Evolutionary conservation across 495 filamentous ascomycete genomes (phyloP), one percentile per base, ranked within the genome.

Genomic region (Neurospora intermedia): DNA sequence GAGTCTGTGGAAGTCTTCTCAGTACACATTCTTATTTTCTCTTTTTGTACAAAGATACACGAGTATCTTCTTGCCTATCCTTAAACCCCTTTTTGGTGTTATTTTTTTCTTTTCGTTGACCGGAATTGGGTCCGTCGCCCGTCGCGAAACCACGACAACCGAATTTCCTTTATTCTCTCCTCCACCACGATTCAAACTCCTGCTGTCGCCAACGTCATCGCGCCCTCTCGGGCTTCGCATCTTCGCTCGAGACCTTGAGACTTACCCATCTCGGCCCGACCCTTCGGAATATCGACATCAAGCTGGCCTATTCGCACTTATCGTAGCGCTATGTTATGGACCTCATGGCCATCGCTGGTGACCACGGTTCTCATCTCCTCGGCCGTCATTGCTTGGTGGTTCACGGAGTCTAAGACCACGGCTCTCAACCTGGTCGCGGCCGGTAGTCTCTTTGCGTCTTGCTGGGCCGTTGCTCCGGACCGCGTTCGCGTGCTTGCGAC

Each of bases 321-420:
- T 75, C 81, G 76, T 76, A 83, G 77, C 84, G 83, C 79, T 81
- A 85, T 83, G 83, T 85, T 82, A 85, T 86, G 83, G 82, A 82
- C 80, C 80, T 82, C 81, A 81, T 83, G 81, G 82, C 80, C 83
- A 72, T 81, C 82, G 80, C 82, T 82, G 79, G 81, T 83, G 74
- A 83, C 83, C 76, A 84, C 83, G 70, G 74, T 87, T 75, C 81
- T 88, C 73, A 80, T 87, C 79, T 71, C 86, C 74, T 81, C 84
- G 77, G 82, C 86, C 76, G 79, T 82, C 71, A 76, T 87, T 74
- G 80, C 80, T 74, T 85, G 83, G 83, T 84, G 83, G 82, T 83
- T 84, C 74, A 82, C 83, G 77, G 81, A 85, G 74, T 83, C 82
- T 73, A 85, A 84, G 77, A 84, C 77, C 77, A 78, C 81, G 73